phyloP scores from a whole-genome alignment of 225 moss, liverwort and hornwort species.

The Neckera pumila region DNA sequence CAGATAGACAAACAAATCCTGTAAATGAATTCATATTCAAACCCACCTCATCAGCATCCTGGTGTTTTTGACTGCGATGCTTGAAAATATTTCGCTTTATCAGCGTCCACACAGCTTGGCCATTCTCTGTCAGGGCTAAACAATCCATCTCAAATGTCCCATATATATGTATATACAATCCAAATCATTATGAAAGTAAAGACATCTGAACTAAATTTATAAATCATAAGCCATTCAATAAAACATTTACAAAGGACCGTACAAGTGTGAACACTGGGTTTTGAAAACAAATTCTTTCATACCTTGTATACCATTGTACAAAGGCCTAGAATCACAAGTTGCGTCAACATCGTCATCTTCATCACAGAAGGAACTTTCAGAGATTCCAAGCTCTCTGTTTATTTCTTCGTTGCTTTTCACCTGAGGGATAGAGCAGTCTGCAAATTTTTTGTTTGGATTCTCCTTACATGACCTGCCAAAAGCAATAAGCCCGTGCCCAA shows the following conservation, averaged over 20 bases:
- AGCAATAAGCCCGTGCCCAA: neutral
- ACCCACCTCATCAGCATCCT: constrained; percentile 67
- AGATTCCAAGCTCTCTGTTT: constrained; percentile 74
- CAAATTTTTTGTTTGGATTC: constrained; percentile 65
- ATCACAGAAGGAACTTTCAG: constrained; percentile 67
- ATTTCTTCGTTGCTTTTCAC: constrained; percentile 87
- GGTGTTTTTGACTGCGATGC: constrained; percentile 62
- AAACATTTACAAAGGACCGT: neutral
- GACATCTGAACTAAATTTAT: neutral
- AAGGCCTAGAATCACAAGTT: constrained; percentile 64
- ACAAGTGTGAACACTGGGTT: neutral
- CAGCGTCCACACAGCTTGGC: constrained; percentile 71
- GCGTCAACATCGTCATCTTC: constrained; percentile 81
- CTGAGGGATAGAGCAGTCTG: constrained; percentile 78
- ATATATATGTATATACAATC: neutral
- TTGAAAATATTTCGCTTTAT: constrained; percentile 76
- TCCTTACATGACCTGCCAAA: constrained; percentile 68
- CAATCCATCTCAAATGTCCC: neutral
- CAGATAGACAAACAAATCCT: neutral
- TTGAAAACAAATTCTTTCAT: neutral
- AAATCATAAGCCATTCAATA: neutral
- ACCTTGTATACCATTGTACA: constrained; percentile 45
- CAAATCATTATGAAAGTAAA: neutral
- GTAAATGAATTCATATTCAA: neutral
- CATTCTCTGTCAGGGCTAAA: constrained; percentile 15